phyloP scores from a whole-genome alignment of 176 grass and related monocot genomes.

The Echinochloa phyllopogon region DNA sequence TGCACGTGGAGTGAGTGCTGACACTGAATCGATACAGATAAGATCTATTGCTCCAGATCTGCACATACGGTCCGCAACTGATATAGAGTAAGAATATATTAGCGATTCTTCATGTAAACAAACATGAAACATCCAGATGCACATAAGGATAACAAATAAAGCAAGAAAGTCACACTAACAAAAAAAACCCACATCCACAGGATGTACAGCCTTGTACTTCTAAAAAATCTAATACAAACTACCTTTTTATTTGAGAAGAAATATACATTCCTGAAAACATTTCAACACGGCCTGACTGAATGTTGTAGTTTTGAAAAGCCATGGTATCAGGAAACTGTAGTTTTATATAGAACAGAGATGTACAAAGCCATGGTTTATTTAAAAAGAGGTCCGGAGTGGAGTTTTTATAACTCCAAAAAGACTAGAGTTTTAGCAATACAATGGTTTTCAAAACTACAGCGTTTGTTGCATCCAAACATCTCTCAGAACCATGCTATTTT shows the following conservation, averaged over 20 bases:
- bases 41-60: constrained; percentile 97
- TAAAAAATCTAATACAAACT: neutral
- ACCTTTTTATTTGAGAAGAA: neutral
- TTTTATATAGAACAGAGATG: too few species aligned
- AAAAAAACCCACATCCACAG: neutral
- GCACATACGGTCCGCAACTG: constrained; percentile 99
- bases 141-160: neutral
- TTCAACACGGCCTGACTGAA: neutral
- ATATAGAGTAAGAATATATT: constrained; percentile 48
- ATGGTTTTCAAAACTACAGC: neutral
- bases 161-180: neutral
- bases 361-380: too few species aligned
- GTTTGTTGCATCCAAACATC: neutral
- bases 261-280: neutral
- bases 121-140: constrained; percentile 6
- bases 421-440: neutral
- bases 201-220: neutral
- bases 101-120: constrained; percentile 23
- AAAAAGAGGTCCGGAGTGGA: neutral
- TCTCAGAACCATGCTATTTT: neutral
- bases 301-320: neutral
- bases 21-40: constrained; percentile 97
- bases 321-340: neutral
- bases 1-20: constrained; percentile 93
- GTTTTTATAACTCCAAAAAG: neutral